Evolutionary conservation across 1,284 basidiomycete species (phyloP), one percentile per base, ranked within the genome.

Genomic region (Melampsora americana): DNA sequence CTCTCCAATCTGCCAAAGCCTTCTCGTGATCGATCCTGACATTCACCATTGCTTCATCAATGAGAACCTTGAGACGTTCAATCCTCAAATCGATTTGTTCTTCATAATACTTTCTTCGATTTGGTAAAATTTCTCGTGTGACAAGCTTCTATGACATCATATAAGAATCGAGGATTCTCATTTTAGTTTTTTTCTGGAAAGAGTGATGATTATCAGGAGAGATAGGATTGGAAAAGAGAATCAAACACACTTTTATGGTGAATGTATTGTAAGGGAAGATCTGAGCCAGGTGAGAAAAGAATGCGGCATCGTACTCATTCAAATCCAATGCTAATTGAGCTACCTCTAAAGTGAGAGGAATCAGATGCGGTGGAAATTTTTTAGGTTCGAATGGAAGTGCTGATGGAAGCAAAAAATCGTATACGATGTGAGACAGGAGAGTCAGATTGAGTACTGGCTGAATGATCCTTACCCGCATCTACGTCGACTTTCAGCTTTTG

Each of bases 231-330:
- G 32, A 66, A 60, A 35, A 77, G 66, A 79, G 79, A 62, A 62
- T 62, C 6, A 62, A 28, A 46, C 74, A n/a, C 30, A 76, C 74
- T 65, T 69, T 81, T 79, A 85, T 82, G 5, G 84, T 85, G 83
- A 92, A 95, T 80, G 91, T 90, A 83, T 96, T 96, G 82, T 95
- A 95, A 0, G 93, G 93, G 81, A 96, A 95, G 60, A 95, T 84
- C 39, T 85, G 86, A 0, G 93, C 92, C 88, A 96, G 90, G 50
- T 90, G 85, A 80, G 89, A 90, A 85, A 95, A 95, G 82, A 95
- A 95, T 81, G 92, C 89, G 26, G 95, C 92, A 80, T 93, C 90
- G 83, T 94, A 95, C 82, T 95, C 91, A 82, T 89, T 91, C 48
- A 92, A 86, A 69, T 88, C 85, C 80, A 95, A 89, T 0, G 95